Base-by-base conservation (phyloP, 306 rosid genomes). In the Trifolium subterraneum region DNA sequence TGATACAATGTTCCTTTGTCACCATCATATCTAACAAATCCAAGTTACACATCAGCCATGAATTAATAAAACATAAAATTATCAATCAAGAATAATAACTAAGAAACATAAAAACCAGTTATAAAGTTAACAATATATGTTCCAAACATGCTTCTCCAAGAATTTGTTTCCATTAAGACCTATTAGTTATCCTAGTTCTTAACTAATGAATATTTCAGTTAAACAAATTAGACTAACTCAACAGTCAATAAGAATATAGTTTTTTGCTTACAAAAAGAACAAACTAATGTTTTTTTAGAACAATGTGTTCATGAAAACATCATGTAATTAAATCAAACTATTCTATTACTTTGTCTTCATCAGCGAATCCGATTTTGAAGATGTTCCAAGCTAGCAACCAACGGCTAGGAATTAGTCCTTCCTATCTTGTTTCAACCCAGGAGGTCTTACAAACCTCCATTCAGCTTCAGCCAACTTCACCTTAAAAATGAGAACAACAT, bases 381-480 rank as follows among this genome's bases (percentile, higher is more conserved):
- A n/a, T n/a, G n/a, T n/a, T n/a, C n/a, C n/a, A n/a, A n/a, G n/a
- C n/a, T n/a, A n/a, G n/a, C n/a, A n/a, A n/a, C n/a, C n/a, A n/a
- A n/a, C n/a, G n/a, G n/a, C n/a, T n/a, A n/a, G n/a, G n/a, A n/a
- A n/a, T n/a, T n/a, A n/a, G n/a, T n/a, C 87, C 81, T 84, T 88
- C 60, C 82, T 87, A 7, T 73, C 62, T n/a, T n/a, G n/a, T n/a
- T n/a, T n/a, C n/a, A 73, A 68, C 44, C 97, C 97, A 4, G 96
- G 87, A 60, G 86, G 72, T 78, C 90, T 83, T 86, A 85, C 92
- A 60, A 95, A 88, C 0, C 86, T 85, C 82, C 92, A 97, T 87
- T 95, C n/a, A n/a, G n/a, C n/a, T n/a, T n/a, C 98, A 8, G 92
- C 90, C 96, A 95, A 90, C 84, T 84, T 87, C 78, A 95, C 95